These are phyloP conservation scores for Macrophomina pseudophaseolina DNA, from an alignment of 2,329 filamentous ascomycete genomes.

Conservation along the genomic window DNA sequence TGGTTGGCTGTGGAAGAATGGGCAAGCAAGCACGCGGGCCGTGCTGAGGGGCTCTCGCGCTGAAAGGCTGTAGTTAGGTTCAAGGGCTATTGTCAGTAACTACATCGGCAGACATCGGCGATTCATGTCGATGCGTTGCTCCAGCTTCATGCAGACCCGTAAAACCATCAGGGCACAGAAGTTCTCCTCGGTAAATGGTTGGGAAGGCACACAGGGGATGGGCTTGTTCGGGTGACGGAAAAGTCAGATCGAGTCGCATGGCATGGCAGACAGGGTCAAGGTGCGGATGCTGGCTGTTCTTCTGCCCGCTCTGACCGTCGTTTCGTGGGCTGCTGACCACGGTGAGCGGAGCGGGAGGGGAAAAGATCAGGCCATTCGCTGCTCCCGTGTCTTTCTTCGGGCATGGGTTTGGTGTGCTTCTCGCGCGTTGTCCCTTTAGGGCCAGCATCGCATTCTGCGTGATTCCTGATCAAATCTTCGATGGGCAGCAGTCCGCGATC, in stretches of 20 bases:
- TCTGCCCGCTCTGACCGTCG: not conserved
- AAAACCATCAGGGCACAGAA: not conserved
- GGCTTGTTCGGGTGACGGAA: not conserved
- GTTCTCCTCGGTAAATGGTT: too few species aligned
- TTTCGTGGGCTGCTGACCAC: too few species aligned
- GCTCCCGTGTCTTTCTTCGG: too few species aligned
- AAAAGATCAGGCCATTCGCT: too few species aligned
- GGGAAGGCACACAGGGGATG: not conserved
- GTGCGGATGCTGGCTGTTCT: too few species aligned
- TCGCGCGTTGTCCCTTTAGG: not conserved
- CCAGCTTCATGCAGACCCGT: not conserved
- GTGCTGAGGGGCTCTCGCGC: too few species aligned
- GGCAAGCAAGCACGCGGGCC: too few species aligned
- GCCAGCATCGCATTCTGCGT: constrained; percentile 7
- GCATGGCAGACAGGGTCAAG: not conserved
- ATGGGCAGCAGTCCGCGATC: not conserved
- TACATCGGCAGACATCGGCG: not conserved
- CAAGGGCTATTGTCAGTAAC: too few species aligned
- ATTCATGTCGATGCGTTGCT: constrained; percentile 2
- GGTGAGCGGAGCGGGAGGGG: too few species aligned
- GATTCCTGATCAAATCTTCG: not conserved
- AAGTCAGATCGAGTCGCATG: not conserved
- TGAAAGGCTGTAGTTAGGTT: too few species aligned
- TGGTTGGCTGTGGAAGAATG: too few species aligned
- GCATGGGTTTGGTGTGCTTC: not conserved